Conservation (phyloP, 225 moss, liverwort and hornwort genomes). For the Sphagnum contortum region DNA sequence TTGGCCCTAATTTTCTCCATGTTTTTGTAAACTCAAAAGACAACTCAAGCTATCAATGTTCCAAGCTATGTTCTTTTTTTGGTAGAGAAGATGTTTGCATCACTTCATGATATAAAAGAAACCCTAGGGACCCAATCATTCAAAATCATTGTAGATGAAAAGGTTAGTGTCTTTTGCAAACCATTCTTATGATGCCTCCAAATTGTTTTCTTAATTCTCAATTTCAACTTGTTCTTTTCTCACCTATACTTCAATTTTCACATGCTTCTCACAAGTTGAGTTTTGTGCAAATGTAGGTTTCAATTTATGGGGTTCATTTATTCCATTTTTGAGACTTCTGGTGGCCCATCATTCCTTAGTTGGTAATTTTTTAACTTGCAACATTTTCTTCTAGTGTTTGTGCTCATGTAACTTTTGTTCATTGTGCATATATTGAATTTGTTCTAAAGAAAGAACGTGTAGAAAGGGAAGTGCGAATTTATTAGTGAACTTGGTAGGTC, state of each 20-base stretch:
- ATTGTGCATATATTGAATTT: background rate
- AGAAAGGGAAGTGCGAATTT: conserved; percentile 66
- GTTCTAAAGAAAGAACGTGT: conserved; percentile 38
- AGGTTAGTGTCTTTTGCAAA: conserved; percentile 22
- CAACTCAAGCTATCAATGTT: conserved; percentile 3
- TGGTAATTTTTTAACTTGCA: background rate
- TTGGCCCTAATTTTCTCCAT: conserved; percentile 61
- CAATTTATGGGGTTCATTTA: conserved; percentile 47
- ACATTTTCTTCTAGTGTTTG: no score
- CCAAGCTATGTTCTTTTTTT: conserved; percentile 5
- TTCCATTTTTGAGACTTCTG: conserved; percentile 72
- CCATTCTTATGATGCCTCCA: no score
- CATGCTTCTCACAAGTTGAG: no score
- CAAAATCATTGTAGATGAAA: conserved; percentile 55
- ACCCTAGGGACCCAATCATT: conserved; percentile 56
- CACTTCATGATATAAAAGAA: conserved; percentile 81
- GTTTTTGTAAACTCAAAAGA: conserved; percentile 60
- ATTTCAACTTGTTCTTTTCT: no score
- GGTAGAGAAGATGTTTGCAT: conserved; percentile 60
- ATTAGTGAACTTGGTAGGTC: conserved; percentile 54
- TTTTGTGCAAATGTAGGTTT: conserved; percentile 12
- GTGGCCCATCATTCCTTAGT: conserved; percentile 92
- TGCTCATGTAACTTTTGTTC: background rate
- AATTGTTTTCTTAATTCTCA: background rate
- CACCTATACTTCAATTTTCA: no score